These are phyloP conservation scores for Leccinum imitatum DNA, from an alignment of 768 basidiomycete genomes.

Conservation along the genomic window DNA sequence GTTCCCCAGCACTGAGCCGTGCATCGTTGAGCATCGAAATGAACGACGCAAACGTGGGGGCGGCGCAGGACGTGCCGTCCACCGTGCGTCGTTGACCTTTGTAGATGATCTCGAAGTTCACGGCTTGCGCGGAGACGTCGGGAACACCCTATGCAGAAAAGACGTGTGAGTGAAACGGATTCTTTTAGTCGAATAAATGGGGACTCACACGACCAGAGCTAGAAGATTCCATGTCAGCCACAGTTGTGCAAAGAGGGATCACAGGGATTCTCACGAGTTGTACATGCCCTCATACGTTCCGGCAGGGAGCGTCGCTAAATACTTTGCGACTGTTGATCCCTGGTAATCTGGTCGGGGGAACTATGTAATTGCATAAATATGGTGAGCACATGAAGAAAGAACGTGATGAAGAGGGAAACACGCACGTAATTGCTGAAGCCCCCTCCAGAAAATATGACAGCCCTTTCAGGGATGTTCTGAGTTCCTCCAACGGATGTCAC, in stretches of 20 bases:
- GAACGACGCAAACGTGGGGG: neutral
- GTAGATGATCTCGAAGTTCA: constrained; percentile 48
- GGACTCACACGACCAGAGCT: constrained; percentile 40
- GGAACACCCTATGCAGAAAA: constrained; percentile 44
- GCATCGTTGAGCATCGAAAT: constrained; percentile 66
- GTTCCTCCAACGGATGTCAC: constrained; percentile 77
- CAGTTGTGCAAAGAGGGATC: neutral
- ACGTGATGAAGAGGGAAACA: neutral
- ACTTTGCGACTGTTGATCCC: constrained; percentile 41
- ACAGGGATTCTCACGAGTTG: constrained; percentile 45
- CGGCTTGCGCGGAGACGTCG: constrained; percentile 64
- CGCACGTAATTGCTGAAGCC: constrained; percentile 71
- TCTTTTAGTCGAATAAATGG: neutral
- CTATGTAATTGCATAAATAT: constrained; percentile 27
- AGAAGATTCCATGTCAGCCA: neutral
- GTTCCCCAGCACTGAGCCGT: constrained; percentile 41
- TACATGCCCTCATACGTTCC: constrained; percentile 52
- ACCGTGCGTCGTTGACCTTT: constrained; percentile 39
- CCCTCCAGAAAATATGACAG: constrained; percentile 63
- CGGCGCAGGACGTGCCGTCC: constrained; percentile 64
- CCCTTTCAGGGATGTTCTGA: constrained; percentile 54
- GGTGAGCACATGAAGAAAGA: constrained; percentile 5
- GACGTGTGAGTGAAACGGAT: neutral
- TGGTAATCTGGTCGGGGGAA: constrained; percentile 59
- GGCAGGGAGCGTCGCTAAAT: constrained; percentile 33